Evolutionary conservation across 1,284 basidiomycete genomes (phyloP).

Genomic region (Flammula alnicola): DNA sequence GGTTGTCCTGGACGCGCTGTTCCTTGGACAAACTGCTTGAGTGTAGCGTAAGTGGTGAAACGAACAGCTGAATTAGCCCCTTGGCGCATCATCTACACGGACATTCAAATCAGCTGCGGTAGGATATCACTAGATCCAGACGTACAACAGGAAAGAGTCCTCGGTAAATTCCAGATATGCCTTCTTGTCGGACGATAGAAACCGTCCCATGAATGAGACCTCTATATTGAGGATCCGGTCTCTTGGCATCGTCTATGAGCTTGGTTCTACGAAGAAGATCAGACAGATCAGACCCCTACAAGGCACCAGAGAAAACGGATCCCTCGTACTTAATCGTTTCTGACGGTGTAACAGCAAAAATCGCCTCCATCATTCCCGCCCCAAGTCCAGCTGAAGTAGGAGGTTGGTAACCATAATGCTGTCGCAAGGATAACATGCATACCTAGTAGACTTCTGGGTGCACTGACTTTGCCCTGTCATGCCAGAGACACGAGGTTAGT

Average conservation of each 20-base stretch:
- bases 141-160: constrained; percentile 93
- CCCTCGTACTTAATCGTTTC: constrained; percentile 94
- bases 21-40: constrained; percentile 92
- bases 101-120: constrained; percentile 7
- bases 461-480: constrained; percentile 83
- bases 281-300: constrained; percentile 2
- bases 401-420: neutral
- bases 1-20: constrained; percentile 83
- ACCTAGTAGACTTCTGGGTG: constrained; percentile 85
- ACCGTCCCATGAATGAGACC: constrained; percentile 89
- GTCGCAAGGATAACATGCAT: constrained; percentile 10
- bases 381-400: constrained; percentile 81
- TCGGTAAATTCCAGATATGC: constrained; percentile 83
- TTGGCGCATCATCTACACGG: constrained; percentile 94
- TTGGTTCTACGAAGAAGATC: constrained; percentile 82
- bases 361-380: constrained; percentile 93
- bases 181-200: constrained; percentile 86
- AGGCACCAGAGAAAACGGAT: neutral
- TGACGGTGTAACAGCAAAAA: constrained; percentile 95
- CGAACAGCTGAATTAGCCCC: constrained; percentile 96
- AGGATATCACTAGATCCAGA: constrained; percentile 23
- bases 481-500: no score
- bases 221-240: constrained; percentile 81
- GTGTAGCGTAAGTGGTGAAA: constrained; percentile 94
- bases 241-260: constrained; percentile 93